Evolutionary conservation across 139 green algal species (phyloP), one percentile per base, ranked within the genome.

Genomic region (Zygnema circumcarinatum): DNA sequence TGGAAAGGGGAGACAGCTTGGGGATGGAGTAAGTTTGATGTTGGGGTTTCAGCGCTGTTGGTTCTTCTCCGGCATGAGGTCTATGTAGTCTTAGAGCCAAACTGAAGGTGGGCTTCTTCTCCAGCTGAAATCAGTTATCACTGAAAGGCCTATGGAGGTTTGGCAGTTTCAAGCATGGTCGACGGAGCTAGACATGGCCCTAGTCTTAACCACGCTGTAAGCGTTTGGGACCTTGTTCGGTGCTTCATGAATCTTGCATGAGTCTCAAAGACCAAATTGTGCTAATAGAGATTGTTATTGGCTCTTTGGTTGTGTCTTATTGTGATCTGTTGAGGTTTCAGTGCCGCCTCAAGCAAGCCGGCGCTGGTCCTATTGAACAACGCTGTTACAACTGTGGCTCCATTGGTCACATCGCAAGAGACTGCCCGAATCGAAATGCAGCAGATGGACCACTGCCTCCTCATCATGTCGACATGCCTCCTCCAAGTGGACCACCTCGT

Each of bases 291-390:
- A n/a, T n/a, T n/a, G n/a, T n/a, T n/a, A n/a, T n/a, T n/a, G n/a
- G n/a, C n/a, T n/a, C n/a, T n/a, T n/a, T n/a, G n/a, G n/a, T n/a
- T n/a, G n/a, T n/a, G n/a, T 78, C 16, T 78, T 78, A 25, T 47
- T 3, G 69, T 78, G 36, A 56, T 41, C 38, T 47, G 69, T 11
- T 78, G 69, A 3, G 56, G 36, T 78, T 87, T 31, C 81, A 87
- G 81, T 87, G 81, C 40, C 81, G 38, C 22, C 56, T 87, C 68
- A 87, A 87, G 69, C 76, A 84, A 29, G 76, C 33, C 20, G 54
- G 40, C 25, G 73, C 29, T 2, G 81, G 81, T 36, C 67, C 33
- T 38, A 86, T 86, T 40, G 81, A 87, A 38, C 81, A 87, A 33
- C 67, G 81, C 36, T 87, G 81, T 35, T 87, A 87, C 69, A 42